These are phyloP conservation scores for Pleurotus eryngii DNA, from an alignment of 768 basidiomycete species.

Conservation along the genomic window DNA sequence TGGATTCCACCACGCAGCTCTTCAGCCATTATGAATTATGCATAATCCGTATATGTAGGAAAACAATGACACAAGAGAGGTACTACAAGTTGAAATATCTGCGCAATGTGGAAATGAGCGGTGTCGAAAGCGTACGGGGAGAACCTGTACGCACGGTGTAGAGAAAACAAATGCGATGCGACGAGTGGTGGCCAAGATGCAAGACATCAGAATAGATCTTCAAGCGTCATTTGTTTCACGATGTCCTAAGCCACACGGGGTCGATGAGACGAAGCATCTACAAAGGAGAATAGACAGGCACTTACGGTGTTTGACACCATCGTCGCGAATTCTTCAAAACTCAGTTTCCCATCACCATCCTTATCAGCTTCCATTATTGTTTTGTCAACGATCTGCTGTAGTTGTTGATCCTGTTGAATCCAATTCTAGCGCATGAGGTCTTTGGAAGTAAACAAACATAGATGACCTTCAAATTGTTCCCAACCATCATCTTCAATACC, in stretches of 20 bases:
- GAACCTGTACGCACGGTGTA: too few species aligned
- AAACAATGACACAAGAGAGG: background rate
- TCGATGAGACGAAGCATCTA: constrained; percentile 8
- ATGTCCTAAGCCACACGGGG: constrained; percentile 66
- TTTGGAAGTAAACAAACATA: background rate
- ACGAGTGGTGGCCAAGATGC: background rate
- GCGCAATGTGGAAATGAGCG: too few species aligned
- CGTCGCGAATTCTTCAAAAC: constrained; percentile 93
- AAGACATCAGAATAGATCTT: constrained; percentile 76
- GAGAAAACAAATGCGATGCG: background rate
- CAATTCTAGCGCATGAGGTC: background rate
- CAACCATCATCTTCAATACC: constrained; percentile 99
- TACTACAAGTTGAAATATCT: too few species aligned
- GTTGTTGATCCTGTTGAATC: constrained; percentile 78
- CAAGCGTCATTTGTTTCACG: constrained; percentile 97
- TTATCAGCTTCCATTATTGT: constrained; percentile 99
- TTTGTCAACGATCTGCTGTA: constrained; percentile 99
- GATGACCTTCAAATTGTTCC: constrained; percentile 91
- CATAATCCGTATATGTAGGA: background rate
- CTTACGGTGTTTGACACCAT: constrained; percentile 96
- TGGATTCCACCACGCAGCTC: too few species aligned
- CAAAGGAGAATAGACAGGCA: constrained; percentile 9
- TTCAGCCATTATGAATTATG: too few species aligned
- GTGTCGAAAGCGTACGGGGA: too few species aligned
- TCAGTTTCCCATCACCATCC: constrained; percentile 95